Base-by-base conservation (phyloP, 257 asterid genomes). In the Fraxinus cuspidata region DNA sequence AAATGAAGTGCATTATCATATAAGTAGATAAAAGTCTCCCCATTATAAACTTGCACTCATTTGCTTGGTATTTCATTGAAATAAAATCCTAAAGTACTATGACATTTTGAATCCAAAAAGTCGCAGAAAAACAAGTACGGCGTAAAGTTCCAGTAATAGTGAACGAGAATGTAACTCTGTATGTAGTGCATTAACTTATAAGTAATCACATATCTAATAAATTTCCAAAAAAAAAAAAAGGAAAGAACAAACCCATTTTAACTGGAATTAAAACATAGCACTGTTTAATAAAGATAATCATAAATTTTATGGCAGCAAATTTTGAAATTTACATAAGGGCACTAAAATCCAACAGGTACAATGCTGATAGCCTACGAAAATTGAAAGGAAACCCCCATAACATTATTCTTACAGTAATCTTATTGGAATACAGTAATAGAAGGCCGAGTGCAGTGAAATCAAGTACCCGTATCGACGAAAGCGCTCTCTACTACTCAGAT, bases 401-500 rank as follows among this genome's bases (percentile, higher is more conserved):
- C 31, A n/a, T 65, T 23, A 38, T 18, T 37, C 9, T 49, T 53
- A 38, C 49, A 11, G 19, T 28, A 19, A 38, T 47, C 32, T 5
- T 28, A 37, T 29, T 10, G 11, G 31, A 58, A 21, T 16, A 58
- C 77, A 64, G 21, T 25, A 44, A 29, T 60, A 40, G 74, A 71
- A 71, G 32, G 29, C 28, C 40, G n/a, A 38, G 37, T 28, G 2
- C n/a, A 34, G 56, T 19, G 4, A 72, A 58, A 75, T 64, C 5
- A 2, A 67, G 10, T 89, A 94, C 97, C 99, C 92, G 87, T 90
- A 95, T 82, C 99, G 92, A 70, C 99, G 97, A 78, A 85, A 95
- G 10, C 92, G 91, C 89, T 93, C 97, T 74, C 99, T 85, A 51
- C 81, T 86, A 79, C 88, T 88, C 80, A 90, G 84, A 86, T 93